Evolutionary conservation across 164 flowering plant genomes (phyloP).

Genomic region (Paratinospora sagittata): DNA sequence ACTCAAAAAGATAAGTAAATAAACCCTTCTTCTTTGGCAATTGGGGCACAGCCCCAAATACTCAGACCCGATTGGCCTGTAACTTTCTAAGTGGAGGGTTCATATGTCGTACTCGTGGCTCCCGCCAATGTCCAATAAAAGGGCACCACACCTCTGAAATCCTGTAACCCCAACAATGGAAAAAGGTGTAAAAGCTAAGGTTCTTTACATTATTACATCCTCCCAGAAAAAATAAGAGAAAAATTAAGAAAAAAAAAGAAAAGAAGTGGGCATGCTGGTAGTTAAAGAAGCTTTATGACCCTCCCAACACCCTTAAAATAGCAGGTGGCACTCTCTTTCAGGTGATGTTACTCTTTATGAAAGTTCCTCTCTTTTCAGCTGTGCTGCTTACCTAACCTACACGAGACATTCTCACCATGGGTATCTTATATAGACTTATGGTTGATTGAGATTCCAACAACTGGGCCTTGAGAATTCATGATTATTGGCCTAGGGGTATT

Average conservation of each 20-base stretch:
- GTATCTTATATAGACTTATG: no score
- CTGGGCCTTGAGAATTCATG: not conserved
- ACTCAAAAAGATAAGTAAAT: no score
- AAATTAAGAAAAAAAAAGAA: no score
- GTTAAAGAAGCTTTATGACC: not conserved
- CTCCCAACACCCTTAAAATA: not conserved
- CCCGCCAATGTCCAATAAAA: not conserved
- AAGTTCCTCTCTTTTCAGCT: not conserved
- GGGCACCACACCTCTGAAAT: not conserved
- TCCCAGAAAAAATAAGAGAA: no score
- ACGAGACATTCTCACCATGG: no score
- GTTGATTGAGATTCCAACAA: no score
- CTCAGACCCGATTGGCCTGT: not conserved
- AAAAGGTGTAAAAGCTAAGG: not conserved
- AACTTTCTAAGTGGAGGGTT: not conserved
- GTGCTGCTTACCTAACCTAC: no score
- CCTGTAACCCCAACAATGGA: not conserved
- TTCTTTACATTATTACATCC: not conserved
- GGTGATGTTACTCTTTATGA: not conserved
- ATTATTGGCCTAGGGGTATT: not conserved
- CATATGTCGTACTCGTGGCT: not conserved
- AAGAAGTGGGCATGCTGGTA: not conserved
- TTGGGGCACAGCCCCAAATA: not conserved
- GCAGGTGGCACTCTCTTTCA: slow-evolving; percentile 1
- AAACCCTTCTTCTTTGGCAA: not conserved